Percentiles rank a stretch among this genome's conserved stretches.
These are phyloP conservation scores for Boletellus ananas DNA, from an alignment of 768 basidiomycete species.

Conservation along the genomic window DNA sequence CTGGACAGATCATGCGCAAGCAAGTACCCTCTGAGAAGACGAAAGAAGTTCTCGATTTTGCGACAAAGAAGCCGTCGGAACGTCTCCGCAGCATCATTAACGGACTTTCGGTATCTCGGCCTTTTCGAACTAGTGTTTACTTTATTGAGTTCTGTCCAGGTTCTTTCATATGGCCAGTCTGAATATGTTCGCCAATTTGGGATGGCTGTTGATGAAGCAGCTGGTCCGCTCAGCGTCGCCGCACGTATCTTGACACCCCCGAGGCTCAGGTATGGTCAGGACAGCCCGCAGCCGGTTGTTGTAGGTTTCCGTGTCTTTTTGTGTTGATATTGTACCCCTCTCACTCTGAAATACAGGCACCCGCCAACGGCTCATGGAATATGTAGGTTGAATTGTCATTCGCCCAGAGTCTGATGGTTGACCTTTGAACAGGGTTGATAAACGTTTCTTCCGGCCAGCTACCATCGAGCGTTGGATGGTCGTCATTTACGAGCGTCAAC, in stretches of 20 bases:
- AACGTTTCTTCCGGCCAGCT: conserved; percentile 58
- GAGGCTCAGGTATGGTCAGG: conserved; percentile 58
- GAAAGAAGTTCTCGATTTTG: conserved; percentile 58
- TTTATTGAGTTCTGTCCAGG: conserved; percentile 31
- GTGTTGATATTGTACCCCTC: not conserved
- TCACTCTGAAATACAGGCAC: conserved; percentile 38
- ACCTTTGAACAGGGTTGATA: conserved; percentile 54
- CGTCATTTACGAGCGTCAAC: conserved; percentile 60
- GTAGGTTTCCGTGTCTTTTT: conserved; percentile 34
- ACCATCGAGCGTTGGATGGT: conserved; percentile 58
- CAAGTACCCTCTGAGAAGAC: conserved; percentile 68
- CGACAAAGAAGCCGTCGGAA: conserved; percentile 58
- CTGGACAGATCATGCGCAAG: conserved; percentile 70
- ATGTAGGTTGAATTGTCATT: conserved; percentile 43
- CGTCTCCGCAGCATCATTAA: conserved; percentile 52
- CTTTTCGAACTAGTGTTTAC: not conserved
- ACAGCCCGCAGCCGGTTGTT: conserved; percentile 53
- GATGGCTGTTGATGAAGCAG: conserved; percentile 51
- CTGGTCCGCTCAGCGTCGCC: conserved; percentile 51
- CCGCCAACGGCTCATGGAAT: conserved; percentile 73
- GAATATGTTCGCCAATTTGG: conserved; percentile 75
- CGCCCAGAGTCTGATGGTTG: not conserved
- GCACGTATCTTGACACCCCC: conserved; percentile 67
- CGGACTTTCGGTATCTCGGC: conserved; percentile 46
- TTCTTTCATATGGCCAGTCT: conserved; percentile 66